phyloP scores from a whole-genome alignment of 73 alveolate genomes.

The Blepharisma japonicum region DNA sequence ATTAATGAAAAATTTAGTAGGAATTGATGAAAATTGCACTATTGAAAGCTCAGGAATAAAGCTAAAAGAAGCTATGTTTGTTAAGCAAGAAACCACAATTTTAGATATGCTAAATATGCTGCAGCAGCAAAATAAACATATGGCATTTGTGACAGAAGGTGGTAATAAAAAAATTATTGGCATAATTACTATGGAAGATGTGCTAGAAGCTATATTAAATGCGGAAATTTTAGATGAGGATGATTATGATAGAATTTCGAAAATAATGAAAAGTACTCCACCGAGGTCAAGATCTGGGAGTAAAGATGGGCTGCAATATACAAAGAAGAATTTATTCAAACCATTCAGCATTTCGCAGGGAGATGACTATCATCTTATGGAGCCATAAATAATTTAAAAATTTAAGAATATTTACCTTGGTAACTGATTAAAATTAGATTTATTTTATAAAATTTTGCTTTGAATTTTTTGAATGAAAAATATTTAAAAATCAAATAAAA shows the following conservation, averaged over 20 bases:
- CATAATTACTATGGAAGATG: slow-evolving; percentile 42
- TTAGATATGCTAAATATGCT: slow-evolving; percentile 2
- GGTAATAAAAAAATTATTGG: slow-evolving; percentile 21
- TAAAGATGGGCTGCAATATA: too few species aligned
- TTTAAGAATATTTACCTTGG: too few species aligned
- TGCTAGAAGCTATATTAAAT: slow-evolving; percentile 27
- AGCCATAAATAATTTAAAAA: too few species aligned
- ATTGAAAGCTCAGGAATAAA: slow-evolving; percentile 15
- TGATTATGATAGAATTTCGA: slow-evolving; percentile 13
- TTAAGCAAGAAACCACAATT: neutral
- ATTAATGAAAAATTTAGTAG: neutral
- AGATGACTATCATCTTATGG: too few species aligned
- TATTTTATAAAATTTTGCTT: too few species aligned
- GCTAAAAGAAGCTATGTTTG: neutral
- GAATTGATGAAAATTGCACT: neutral
- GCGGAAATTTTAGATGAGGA: slow-evolving; percentile 33
- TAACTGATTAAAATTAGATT: too few species aligned
- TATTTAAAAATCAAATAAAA: neutral
- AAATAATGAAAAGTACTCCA: too few species aligned
- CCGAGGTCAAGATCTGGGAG: too few species aligned
- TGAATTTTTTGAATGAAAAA: too few species aligned
- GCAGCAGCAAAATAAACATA: slow-evolving; percentile 3
- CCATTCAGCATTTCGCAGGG: too few species aligned
- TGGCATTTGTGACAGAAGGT: slow-evolving; percentile 28
- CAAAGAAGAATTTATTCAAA: too few species aligned